Percentiles rank a stretch among this genome's conserved stretches.
Evolutionary conservation across 2,329 filamentous ascomycete species (phyloP).

Genomic region (Colletotrichum magnum): DNA sequence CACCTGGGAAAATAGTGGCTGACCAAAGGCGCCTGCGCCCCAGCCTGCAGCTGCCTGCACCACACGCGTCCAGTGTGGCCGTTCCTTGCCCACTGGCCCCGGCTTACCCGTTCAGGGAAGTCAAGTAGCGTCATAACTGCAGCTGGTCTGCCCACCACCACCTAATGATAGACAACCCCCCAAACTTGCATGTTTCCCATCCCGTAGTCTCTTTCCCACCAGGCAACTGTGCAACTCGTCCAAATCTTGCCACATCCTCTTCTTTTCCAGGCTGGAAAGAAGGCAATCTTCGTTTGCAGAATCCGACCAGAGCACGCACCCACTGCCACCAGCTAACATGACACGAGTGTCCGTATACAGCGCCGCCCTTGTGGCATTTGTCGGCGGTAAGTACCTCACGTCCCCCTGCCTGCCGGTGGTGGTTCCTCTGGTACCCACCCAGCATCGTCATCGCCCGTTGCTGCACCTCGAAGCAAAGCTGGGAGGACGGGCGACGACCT

Average conservation of each 20-base stretch:
- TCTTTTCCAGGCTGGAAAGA: conserved; percentile 26
- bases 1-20: neutral
- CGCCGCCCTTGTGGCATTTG: conserved; percentile 58
- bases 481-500: neutral
- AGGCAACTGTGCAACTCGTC: conserved; percentile 15
- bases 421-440: conserved; percentile 21
- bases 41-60: neutral
- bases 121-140: conserved; percentile 39
- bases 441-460: conserved; percentile 36
- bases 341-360: conserved; percentile 60
- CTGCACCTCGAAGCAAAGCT: neutral
- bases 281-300: neutral
- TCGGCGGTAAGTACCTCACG: conserved; percentile 56
- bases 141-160: conserved; percentile 32
- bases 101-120: conserved; percentile 33
- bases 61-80: conserved; percentile 4
- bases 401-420: neutral
- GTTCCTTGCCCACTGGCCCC: neutral
- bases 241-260: conserved; percentile 16
- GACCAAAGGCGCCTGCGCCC: conserved; percentile 4
- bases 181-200: conserved; percentile 16
- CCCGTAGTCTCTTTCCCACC: conserved; percentile 14
- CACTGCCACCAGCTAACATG: conserved; percentile 48
- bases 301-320: neutral
- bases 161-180: conserved; percentile 27